Conservation (phyloP, 106 monocot species). For the Phalaenopsis equestris region DNA sequence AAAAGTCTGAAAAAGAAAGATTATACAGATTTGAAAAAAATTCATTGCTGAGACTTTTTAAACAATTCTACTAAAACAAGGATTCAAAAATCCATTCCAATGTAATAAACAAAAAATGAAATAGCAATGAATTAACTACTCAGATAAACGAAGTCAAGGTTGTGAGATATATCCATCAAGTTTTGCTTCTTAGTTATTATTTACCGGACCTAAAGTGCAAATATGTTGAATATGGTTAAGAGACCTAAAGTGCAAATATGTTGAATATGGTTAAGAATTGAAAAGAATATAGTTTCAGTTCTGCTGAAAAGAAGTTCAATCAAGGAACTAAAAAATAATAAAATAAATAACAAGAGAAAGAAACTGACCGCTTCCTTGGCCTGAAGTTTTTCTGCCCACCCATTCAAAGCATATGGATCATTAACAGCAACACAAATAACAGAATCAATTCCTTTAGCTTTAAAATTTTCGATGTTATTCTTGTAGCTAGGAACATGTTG, state of each 20-base stretch:
- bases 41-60: neutral
- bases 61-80: neutral
- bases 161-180: too few relatives aligned
- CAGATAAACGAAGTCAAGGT: too few relatives aligned
- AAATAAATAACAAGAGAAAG: conserved; percentile 1
- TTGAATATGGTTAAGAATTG: neutral
- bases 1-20: too few relatives aligned
- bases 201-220: neutral
- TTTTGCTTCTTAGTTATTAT: too few relatives aligned
- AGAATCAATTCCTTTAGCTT: conserved; percentile 89
- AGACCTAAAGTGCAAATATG: neutral
- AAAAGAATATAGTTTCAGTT: neutral
- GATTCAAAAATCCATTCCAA: neutral
- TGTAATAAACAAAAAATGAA: neutral
- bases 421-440: conserved; percentile 91
- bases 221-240: neutral
- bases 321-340: conserved; percentile 73
- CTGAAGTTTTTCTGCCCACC: conserved; percentile 88
- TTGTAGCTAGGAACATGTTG: conserved; percentile 93
- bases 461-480: conserved; percentile 86
- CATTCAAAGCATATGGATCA: conserved; percentile 96
- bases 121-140: neutral
- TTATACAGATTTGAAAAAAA: too few relatives aligned
- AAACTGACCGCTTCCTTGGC: conserved; percentile 67
- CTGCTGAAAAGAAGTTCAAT: conserved; percentile 16